A percentile compares a stretch with the other conserved stretches of the same genome.
Evolutionary conservation across 306 rosid genomes (phyloP).

Genomic region (Rosa multiflora): DNA sequence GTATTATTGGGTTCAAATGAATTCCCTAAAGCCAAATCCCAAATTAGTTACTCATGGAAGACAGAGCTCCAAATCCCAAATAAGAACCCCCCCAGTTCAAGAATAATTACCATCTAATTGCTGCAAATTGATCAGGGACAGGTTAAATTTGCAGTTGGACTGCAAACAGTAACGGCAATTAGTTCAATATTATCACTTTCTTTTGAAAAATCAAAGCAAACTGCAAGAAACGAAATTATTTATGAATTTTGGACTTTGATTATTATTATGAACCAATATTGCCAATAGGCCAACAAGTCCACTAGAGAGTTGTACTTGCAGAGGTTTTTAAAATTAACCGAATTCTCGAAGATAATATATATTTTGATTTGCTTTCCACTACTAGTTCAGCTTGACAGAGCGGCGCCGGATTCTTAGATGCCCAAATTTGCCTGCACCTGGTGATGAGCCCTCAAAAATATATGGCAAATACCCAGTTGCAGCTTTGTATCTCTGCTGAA

Average conservation of each 20-base stretch:
- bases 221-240: background rate
- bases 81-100: too few relatives aligned
- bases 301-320: background rate
- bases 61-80: too few relatives aligned
- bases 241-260: background rate
- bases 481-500: conserved; percentile 79
- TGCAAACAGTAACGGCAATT: too few relatives aligned
- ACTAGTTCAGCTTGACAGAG: conserved; percentile 3
- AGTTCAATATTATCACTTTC: too few relatives aligned
- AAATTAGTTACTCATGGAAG: too few relatives aligned
- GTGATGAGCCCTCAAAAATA: conserved; percentile 89
- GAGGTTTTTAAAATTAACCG: background rate
- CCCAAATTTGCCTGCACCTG: conserved; percentile 89
- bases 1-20: too few relatives aligned
- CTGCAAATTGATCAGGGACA: too few relatives aligned
- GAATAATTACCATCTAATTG: too few relatives aligned
- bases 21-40: too few relatives aligned
- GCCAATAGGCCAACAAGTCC: background rate
- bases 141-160: too few relatives aligned
- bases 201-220: background rate
- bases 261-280: background rate
- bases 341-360: background rate
- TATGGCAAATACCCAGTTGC: conserved; percentile 82
- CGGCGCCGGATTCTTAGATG: conserved; percentile 62
- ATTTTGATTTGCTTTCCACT: background rate